Base-by-base conservation (phyloP, 2,329 filamentous ascomycete species). In the Calonectria pteridis region DNA sequence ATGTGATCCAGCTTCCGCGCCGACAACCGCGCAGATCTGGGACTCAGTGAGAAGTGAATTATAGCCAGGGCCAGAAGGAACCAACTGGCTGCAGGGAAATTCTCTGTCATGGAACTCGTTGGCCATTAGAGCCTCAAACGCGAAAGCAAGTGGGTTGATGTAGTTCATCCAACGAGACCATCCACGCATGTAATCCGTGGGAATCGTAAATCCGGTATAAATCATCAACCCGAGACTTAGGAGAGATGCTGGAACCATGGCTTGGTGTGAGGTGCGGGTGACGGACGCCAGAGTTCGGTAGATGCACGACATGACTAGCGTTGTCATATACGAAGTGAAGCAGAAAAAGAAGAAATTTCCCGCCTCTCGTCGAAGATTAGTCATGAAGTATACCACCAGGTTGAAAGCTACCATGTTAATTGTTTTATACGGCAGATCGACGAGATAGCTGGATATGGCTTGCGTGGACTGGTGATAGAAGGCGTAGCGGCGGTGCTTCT, bases 311-410 rank as follows among this genome's bases (percentile, higher is more conserved):
- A 83, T 82, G 55, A 78, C 75, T 0, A 83, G 71, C 0, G 81
- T 81, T 1, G 79, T 77, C 1, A 81, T 70, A 69, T 89, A 88
- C 0, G 84, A 84, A 6, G 81, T 76, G 20, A 87, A 81, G 74
- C 87, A 86, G 81, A 89, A 87, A 82, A 92, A 90, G 83, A 93
- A 93, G 84, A 93, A 94, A 1, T 87, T 83, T 10, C 89, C 90
- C 0, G 91, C 83, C 68, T 89, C 87, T 63, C 90, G 87, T 65
- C 90, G 87, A 2, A 94, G 86, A 72, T 92, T 89, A 0, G 90
- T 89, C 90, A 94, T 90, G 81, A 94, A 94, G 83, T 94, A 94
- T 0, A 94, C 83, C 0, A 89, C 3, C 0, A 78, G 0, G 20
- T 81, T 81, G 66, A 81, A 81, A 9, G 78, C 37, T 40, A 81